Percentiles rank a stretch among this genome's conserved stretches.
Conservation (phyloP, 768 basidiomycete genomes). For the Pleurotus ostreatus region DNA sequence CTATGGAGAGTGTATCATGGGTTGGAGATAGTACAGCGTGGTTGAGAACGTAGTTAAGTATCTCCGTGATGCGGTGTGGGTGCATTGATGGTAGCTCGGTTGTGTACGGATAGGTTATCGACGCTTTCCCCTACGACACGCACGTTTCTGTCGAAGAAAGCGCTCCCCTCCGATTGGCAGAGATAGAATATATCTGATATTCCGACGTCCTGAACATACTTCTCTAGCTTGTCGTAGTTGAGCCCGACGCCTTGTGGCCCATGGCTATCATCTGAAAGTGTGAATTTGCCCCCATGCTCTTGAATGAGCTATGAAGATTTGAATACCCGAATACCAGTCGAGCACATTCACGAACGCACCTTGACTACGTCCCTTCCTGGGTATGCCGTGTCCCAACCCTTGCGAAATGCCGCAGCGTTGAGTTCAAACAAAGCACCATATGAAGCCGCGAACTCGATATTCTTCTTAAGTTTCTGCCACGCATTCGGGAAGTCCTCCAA, state of each 20-base stretch:
- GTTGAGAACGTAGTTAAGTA: constrained; percentile 19
- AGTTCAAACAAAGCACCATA: constrained; percentile 94
- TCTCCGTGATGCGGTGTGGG: too few relatives aligned
- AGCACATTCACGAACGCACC: constrained; percentile 34
- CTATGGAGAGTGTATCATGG: constrained; percentile 61
- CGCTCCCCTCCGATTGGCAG: constrained; percentile 38
- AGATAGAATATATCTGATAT: constrained; percentile 68
- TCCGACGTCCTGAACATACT: constrained; percentile 60
- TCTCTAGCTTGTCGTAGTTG: constrained; percentile 66
- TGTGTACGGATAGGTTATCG: not conserved
- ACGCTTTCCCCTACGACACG: constrained; percentile 28
- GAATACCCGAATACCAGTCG: not conserved
- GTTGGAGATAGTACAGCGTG: constrained; percentile 44
- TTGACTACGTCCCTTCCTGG: constrained; percentile 75
- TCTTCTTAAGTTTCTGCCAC: constrained; percentile 66
- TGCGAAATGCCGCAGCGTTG: constrained; percentile 90
- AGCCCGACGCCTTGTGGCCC: constrained; percentile 84
- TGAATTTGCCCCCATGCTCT: constrained; percentile 65
- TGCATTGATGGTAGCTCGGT: not conserved
- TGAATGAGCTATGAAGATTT: constrained; percentile 55
- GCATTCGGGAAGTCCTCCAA: constrained; percentile 57
- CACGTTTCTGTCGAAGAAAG: constrained; percentile 33
- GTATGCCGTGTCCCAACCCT: constrained; percentile 84
- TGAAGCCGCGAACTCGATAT: constrained; percentile 62
- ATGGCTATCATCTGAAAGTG: constrained; percentile 95